Percentiles rank a stretch among this genome's conserved stretches.
Evolutionary conservation across 2,329 filamentous ascomycete species (phyloP).

Genomic region (Aspergillus alliaceus): DNA sequence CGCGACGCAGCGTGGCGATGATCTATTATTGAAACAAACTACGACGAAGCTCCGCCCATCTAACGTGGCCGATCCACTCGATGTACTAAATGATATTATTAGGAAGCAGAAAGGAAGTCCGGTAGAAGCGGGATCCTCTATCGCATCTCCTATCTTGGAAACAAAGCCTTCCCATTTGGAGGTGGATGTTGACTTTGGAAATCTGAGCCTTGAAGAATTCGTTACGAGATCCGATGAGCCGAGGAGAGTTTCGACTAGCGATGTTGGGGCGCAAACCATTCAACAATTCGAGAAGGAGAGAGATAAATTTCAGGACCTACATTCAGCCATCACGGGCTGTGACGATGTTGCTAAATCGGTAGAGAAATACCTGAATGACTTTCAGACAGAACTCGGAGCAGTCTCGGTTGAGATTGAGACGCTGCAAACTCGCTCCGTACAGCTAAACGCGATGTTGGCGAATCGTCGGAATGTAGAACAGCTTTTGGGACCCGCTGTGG

Average conservation of each 20-base stretch:
- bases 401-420: slow-evolving; percentile 96
- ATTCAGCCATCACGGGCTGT: slow-evolving; percentile 83
- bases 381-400: slow-evolving; percentile 86
- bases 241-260: slow-evolving; percentile 25
- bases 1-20: slow-evolving; percentile 65
- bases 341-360: slow-evolving; percentile 93
- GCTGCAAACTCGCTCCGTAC: slow-evolving; percentile 80
- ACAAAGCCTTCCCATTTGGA: slow-evolving; percentile 51
- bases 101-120: slow-evolving; percentile 36
- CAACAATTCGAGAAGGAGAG: slow-evolving; percentile 81
- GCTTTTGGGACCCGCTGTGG: slow-evolving; percentile 80
- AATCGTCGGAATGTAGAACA: slow-evolving; percentile 90
- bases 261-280: slow-evolving; percentile 58
- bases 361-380: slow-evolving; percentile 86
- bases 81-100: slow-evolving; percentile 65
- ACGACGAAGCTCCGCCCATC: slow-evolving; percentile 49
- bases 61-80: slow-evolving; percentile 67
- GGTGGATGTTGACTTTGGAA: slow-evolving; percentile 74
- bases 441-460: slow-evolving; percentile 79
- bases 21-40: slow-evolving; percentile 64
- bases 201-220: slow-evolving; percentile 73
- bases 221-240: slow-evolving; percentile 42
- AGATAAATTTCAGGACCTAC: slow-evolving; percentile 83
- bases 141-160: neutral
- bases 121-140: slow-evolving; percentile 12